Base-by-base conservation (phyloP, 768 basidiomycete species). In the Sutorius australiensis region DNA sequence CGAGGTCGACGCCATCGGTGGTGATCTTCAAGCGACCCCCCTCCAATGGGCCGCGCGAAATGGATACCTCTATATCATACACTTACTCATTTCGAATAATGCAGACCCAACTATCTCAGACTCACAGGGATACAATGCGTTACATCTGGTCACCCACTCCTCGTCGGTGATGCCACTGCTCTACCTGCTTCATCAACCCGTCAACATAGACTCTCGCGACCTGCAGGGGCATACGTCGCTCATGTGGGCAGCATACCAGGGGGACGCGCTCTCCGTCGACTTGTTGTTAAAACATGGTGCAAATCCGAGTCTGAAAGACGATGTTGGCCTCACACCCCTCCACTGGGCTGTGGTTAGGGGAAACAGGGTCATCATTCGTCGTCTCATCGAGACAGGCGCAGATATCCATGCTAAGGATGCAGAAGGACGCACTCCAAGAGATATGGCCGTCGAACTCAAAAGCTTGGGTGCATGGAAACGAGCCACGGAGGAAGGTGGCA, bases 241-340 rank as follows among this genome's bases (percentile, higher is more conserved):
- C 46, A 97, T 98, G 92, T 99, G 97, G 97, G 97, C 97, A 6
- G 92, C 93, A 9, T 99, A 98, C 70, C 97, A 99, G 68, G 97
- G 97, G 42, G 97, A 99, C 65, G 94, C 93, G 2, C 80, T 98
- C 32, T 92, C 90, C 3, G 94, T 98, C 6, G 94, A 98, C 57
- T 70, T 98, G 42, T 72, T 99, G 38, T 78, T 99, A 47, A 81
- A 85, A 51, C 91, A 95, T 59, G 92, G 92, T 3, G 94, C 97
- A 2, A 89, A 83, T 53, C 77, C 86, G 1, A 83, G 83, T 53
- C 69, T 86, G 12, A 80, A 80, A 33, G 97, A 98, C 66, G 85
- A 91, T 61, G 72, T 80, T 0, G 95, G 93, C 0, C 78, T 99
- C 47, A 80, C 92, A 1, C 90, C 95, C 2, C 75, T 99, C 33